A percentile compares a stretch with the other conserved stretches of the same genome.
phyloP scores from a whole-genome alignment of 2,329 filamentous ascomycete genomes.

The Xylaria polymorpha region DNA sequence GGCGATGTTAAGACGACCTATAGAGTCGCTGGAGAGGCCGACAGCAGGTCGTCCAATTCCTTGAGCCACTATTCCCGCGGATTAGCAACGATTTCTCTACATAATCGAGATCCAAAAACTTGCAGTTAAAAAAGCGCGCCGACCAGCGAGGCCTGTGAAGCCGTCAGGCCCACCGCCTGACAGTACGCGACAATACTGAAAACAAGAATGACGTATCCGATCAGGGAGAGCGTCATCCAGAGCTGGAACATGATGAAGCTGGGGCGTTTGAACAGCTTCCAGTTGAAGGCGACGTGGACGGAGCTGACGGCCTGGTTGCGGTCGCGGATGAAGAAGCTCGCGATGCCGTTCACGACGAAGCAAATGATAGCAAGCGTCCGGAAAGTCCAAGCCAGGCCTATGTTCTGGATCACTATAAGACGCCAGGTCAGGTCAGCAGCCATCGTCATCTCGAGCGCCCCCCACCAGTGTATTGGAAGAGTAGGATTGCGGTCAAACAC shows the following conservation, averaged over 20 bases:
- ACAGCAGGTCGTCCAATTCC: constrained; percentile 77
- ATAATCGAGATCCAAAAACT: constrained; percentile 42
- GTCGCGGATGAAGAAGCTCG: constrained; percentile 73
- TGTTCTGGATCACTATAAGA: constrained; percentile 64
- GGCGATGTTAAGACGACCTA: constrained; percentile 80
- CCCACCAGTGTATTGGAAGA: neutral
- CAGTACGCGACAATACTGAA: constrained; percentile 82
- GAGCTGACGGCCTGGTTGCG: constrained; percentile 77
- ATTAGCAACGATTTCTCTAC: constrained; percentile 1
- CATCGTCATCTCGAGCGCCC: neutral
- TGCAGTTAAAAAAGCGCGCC: constrained; percentile 78
- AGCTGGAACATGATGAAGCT: constrained; percentile 73
- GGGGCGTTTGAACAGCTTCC: constrained; percentile 66
- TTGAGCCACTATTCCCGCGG: constrained; percentile 59
- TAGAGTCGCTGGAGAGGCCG: constrained; percentile 76
- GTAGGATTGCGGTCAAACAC: neutral
- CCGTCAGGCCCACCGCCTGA: constrained; percentile 71
- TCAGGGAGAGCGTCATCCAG: constrained; percentile 77
- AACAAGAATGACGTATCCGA: constrained; percentile 80
- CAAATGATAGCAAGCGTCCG: constrained; percentile 58
- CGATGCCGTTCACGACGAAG: constrained; percentile 64
- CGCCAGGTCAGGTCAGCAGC: neutral
- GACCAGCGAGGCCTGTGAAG: constrained; percentile 75
- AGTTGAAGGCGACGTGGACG: constrained; percentile 74
- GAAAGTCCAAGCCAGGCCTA: constrained; percentile 72